Conservation (phyloP, 176 grass and related monocot genomes). For the Aegilops bicornis region DNA sequence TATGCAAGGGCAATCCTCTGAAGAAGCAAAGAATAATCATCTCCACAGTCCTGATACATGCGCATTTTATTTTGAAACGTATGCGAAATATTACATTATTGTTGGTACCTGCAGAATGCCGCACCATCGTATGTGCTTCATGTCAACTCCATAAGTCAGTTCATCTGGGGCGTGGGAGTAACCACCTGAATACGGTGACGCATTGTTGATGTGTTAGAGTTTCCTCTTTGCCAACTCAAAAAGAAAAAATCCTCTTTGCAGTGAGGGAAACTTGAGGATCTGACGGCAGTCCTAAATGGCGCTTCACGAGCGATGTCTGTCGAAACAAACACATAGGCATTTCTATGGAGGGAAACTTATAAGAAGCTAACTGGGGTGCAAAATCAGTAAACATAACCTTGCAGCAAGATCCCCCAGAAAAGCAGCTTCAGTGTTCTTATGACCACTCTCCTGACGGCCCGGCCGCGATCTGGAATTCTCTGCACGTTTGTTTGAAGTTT, state of each 20-base stretch:
- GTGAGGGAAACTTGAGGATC: background rate
- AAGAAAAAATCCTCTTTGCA: background rate
- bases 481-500: slow-evolving; percentile 14
- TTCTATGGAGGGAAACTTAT: too few species aligned
- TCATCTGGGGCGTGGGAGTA: slow-evolving; percentile 91
- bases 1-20: slow-evolving; percentile 95
- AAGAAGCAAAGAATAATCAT: background rate
- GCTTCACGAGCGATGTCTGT: too few species aligned
- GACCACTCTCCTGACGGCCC: slow-evolving; percentile 62
- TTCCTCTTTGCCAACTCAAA: too few species aligned
- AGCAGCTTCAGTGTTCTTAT: slow-evolving; percentile 78
- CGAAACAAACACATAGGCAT: too few species aligned
- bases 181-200: slow-evolving; percentile 46
- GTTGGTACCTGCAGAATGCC: slow-evolving; percentile 79
- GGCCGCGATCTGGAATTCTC: slow-evolving; percentile 67
- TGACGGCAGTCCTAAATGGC: too few species aligned
- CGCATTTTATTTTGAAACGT: too few species aligned
- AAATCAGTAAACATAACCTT: slow-evolving; percentile 46
- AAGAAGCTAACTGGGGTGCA: too few species aligned
- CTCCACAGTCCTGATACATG: too few species aligned
- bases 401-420: slow-evolving; percentile 89
- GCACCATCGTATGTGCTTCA: slow-evolving; percentile 84
- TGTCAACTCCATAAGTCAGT: slow-evolving; percentile 71
- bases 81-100: too few species aligned
- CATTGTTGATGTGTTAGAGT: background rate